Evolutionary conservation across 1,284 basidiomycete genomes (phyloP).

Genomic region (Pseudozyma sp.): DNA sequence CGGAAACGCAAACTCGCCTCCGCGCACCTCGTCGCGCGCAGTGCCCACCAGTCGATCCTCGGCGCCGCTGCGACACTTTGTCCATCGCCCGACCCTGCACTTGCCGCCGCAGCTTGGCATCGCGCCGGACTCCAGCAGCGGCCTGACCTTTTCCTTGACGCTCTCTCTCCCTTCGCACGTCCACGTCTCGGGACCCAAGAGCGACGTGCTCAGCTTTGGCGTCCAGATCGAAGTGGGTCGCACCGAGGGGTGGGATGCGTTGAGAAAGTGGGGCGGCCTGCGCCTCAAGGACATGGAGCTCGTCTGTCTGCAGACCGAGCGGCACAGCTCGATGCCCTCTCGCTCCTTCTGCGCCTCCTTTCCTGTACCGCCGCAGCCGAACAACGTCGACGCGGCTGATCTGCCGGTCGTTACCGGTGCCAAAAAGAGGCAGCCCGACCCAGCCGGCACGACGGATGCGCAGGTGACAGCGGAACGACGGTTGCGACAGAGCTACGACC

Average conservation of each 20-base stretch:
- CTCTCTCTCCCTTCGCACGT: conserved; percentile 66
- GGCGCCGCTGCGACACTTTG: conserved; percentile 64
- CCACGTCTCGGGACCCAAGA: conserved; percentile 52
- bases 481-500: conserved; percentile 58
- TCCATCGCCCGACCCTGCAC: conserved; percentile 62
- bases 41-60: conserved; percentile 22
- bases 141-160: conserved; percentile 62
- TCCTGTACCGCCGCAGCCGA: conserved; percentile 51
- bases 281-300: conserved; percentile 67
- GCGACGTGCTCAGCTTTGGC: conserved; percentile 65
- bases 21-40: conserved; percentile 44
- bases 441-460: neutral
- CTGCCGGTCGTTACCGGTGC: conserved; percentile 45
- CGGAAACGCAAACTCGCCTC: conserved; percentile 43
- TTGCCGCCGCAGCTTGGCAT: conserved; percentile 56
- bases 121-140: conserved; percentile 42
- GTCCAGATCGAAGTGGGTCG: conserved; percentile 66
- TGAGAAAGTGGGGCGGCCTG: conserved; percentile 58
- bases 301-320: conserved; percentile 65
- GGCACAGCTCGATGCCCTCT: conserved; percentile 64
- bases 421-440: neutral
- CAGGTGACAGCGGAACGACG: conserved; percentile 26
- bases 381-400: conserved; percentile 48
- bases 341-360: conserved; percentile 64
- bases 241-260: conserved; percentile 54